phyloP scores from a whole-genome alignment of 495 filamentous ascomycete species.

The Penicillium riverlandense region DNA sequence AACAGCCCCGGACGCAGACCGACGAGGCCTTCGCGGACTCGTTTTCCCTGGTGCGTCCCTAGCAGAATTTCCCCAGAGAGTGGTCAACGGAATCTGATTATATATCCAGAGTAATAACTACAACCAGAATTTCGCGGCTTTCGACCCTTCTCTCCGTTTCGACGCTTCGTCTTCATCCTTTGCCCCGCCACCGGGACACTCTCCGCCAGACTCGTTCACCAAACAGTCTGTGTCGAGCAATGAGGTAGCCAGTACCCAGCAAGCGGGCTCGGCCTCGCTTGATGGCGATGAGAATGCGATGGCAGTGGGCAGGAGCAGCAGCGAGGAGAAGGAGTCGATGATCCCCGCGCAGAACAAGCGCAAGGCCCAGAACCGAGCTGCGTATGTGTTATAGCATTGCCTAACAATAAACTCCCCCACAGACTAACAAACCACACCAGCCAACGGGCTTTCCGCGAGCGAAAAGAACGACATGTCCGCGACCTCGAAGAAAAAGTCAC shows the following conservation, averaged over 20 bases:
- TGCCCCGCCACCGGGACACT: conserved; percentile 29
- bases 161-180: conserved; percentile 22
- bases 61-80: not conserved
- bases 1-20: conserved; percentile 12
- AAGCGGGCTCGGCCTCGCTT: conserved; percentile 15
- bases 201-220: conserved; percentile 38
- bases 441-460: conserved; percentile 93
- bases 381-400: conserved; percentile 54
- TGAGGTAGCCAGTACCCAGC: conserved; percentile 16
- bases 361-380: conserved; percentile 94
- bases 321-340: conserved; percentile 61
- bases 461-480: conserved; percentile 89
- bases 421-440: conserved; percentile 31
- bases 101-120: conserved; percentile 9
- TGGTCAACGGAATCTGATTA: not conserved
- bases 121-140: conserved; percentile 28
- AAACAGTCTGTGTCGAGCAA: conserved; percentile 29
- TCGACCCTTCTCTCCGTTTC: conserved; percentile 30
- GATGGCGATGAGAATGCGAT: conserved; percentile 28
- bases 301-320: conserved; percentile 34
- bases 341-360: conserved; percentile 77
- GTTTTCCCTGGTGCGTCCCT: conserved; percentile 18
- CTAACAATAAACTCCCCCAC: not conserved
- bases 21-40: conserved; percentile 22
- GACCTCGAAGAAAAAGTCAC: conserved; percentile 85